phyloP scores from a whole-genome alignment of 2,329 filamentous ascomycete genomes.

The Beauveria asiatica region DNA sequence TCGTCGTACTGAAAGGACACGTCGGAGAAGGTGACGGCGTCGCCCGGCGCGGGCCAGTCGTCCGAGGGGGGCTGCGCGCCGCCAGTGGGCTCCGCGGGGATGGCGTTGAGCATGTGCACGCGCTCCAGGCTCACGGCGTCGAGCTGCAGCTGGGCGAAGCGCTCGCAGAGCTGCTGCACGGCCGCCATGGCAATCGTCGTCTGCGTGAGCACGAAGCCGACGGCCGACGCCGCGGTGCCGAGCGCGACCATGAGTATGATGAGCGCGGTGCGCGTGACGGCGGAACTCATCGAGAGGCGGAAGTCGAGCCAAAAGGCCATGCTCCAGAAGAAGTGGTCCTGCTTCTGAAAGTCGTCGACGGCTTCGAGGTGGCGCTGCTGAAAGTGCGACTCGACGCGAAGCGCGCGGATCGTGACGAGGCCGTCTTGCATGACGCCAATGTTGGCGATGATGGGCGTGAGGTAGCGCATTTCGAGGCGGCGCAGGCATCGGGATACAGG shows the following conservation, averaged over 20 bases:
- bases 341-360: slow-evolving; percentile 83
- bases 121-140: slow-evolving; percentile 87
- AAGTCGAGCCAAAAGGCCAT: slow-evolving; percentile 79
- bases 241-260: slow-evolving; percentile 68
- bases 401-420: slow-evolving; percentile 77
- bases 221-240: slow-evolving; percentile 66
- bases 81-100: slow-evolving; percentile 67
- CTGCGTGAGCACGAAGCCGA: slow-evolving; percentile 70
- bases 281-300: slow-evolving; percentile 56
- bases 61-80: slow-evolving; percentile 62
- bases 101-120: slow-evolving; percentile 69
- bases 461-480: slow-evolving; percentile 79
- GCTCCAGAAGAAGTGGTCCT: slow-evolving; percentile 94
- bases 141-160: slow-evolving; percentile 81
- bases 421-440: slow-evolving; percentile 84
- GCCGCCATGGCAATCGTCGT: slow-evolving; percentile 28
- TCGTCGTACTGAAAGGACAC: slow-evolving; percentile 75
- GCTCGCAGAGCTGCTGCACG: slow-evolving; percentile 55
- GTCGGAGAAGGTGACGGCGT: slow-evolving; percentile 66
- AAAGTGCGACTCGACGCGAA: slow-evolving; percentile 69
- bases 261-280: slow-evolving; percentile 62
- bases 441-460: slow-evolving; percentile 84
- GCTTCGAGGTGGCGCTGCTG: slow-evolving; percentile 71
- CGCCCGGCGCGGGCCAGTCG: slow-evolving; percentile 64
- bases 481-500: slow-evolving; percentile 77